phyloP scores from a whole-genome alignment of 306 rosid genomes.

The Vicia villosa region DNA sequence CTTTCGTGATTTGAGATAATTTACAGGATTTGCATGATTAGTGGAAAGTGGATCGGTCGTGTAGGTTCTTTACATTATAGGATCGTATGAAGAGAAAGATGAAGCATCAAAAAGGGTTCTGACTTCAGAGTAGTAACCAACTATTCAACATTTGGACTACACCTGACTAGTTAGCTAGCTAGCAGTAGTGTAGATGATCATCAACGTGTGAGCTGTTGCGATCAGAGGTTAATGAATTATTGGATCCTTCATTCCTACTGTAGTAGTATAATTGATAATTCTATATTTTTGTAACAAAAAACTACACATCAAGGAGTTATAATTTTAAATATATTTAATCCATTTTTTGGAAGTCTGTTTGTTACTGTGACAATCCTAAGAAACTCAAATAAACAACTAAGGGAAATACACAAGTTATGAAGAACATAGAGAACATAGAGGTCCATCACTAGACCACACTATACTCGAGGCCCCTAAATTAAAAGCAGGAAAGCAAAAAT shows the following conservation, averaged over 20 bases:
- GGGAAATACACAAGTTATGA: neutral
- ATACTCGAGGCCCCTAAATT: neutral
- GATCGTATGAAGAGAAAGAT: neutral
- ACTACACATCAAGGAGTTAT: neutral
- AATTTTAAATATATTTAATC: neutral
- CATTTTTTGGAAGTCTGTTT: too few relatives aligned
- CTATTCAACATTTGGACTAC: neutral
- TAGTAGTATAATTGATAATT: too few relatives aligned
- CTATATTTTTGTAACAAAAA: too few relatives aligned
- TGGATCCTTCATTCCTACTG: neutral
- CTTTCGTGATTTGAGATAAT: conserved; percentile 12
- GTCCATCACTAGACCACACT: neutral
- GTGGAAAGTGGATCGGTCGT: neutral
- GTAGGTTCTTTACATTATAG: neutral
- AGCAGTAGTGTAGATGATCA: too few relatives aligned
- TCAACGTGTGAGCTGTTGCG: too few relatives aligned
- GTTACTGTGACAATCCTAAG: too few relatives aligned
- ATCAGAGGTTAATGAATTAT: too few relatives aligned
- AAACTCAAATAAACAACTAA: neutral
- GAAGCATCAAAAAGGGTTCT: neutral
- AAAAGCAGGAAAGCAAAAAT: neutral
- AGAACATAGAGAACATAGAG: too few relatives aligned
- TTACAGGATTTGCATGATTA: conserved; percentile 2
- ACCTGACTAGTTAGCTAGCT: neutral
- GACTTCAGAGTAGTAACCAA: neutral